A percentile compares a stretch with the other conserved stretches of the same genome.
Conservation (phyloP, 169 alveolate genomes). For the Amoebophrya sp. region DNA sequence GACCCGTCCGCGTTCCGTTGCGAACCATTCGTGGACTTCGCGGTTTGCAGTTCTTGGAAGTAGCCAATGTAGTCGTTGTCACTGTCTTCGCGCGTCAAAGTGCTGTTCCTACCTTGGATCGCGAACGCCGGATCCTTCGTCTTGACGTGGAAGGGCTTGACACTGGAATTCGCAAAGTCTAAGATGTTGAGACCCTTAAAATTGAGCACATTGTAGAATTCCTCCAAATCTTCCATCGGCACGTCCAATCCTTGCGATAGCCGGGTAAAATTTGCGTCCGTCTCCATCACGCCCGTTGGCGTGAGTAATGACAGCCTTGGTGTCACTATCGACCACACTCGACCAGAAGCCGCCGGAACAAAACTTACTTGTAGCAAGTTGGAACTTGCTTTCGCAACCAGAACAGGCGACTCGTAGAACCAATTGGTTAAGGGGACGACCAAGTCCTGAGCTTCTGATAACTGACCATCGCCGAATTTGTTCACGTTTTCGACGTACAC, state of each 20-base stretch:
- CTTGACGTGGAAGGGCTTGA: conserved; percentile 10
- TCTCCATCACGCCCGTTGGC: background rate
- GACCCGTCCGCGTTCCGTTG: no score
- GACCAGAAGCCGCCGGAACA: background rate
- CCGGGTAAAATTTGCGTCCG: background rate
- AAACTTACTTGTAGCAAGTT: background rate
- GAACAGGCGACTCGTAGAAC: background rate
- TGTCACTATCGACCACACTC: background rate
- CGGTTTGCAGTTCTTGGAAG: background rate
- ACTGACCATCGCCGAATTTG: background rate
- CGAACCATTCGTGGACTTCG: background rate
- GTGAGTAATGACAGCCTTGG: background rate
- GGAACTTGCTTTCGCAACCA: background rate
- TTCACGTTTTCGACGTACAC: conserved; percentile 23
- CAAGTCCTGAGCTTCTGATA: conserved; percentile 4
- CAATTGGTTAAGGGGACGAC: background rate
- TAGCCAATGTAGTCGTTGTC: conserved; percentile 1
- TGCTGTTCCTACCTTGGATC: background rate
- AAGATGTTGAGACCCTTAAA: background rate
- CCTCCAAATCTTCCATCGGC: conserved; percentile 1
- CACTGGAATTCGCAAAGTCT: background rate
- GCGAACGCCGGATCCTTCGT: background rate
- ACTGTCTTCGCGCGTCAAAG: background rate
- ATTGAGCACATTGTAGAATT: background rate
- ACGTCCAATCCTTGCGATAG: background rate